Percentiles rank a stretch among this genome's conserved stretches.
Conservation (phyloP, 2,329 filamentous ascomycete species). For the Aspergillus calidoustus region DNA sequence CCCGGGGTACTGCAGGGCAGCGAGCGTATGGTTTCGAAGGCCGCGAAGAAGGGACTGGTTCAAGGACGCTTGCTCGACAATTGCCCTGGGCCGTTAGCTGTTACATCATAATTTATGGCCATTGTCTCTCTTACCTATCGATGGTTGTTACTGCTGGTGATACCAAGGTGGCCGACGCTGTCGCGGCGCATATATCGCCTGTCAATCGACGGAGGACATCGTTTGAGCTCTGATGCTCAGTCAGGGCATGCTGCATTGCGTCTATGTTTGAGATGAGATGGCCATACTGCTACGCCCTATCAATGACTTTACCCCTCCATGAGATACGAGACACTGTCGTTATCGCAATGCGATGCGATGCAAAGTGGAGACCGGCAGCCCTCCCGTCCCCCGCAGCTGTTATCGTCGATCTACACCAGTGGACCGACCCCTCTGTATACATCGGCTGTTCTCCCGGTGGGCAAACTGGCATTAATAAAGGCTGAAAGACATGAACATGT, state of each 20-base stretch:
- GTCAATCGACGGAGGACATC: background rate
- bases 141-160: constrained; percentile 35
- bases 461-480: constrained; percentile 3
- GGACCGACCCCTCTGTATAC: background rate
- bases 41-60: constrained; percentile 28
- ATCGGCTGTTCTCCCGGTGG: background rate
- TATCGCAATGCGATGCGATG: background rate
- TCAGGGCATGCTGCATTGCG: background rate
- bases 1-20: constrained; percentile 27
- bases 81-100: constrained; percentile 21
- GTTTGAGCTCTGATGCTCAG: background rate
- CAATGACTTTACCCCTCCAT: background rate
- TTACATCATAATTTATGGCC: background rate
- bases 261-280: background rate
- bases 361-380: background rate
- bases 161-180: constrained; percentile 31
- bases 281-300: background rate
- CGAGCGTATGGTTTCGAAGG: constrained; percentile 26
- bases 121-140: constrained; percentile 25
- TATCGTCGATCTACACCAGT: background rate
- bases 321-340: background rate
- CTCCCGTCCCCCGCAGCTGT: background rate
- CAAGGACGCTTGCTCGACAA: constrained; percentile 32
- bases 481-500: background rate
- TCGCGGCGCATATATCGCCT: constrained; percentile 32